A percentile compares a stretch with the other conserved stretches of the same genome.
These are phyloP conservation scores for Phellinidium pouzarii DNA, from an alignment of 1,284 basidiomycete species.

Conservation along the genomic window DNA sequence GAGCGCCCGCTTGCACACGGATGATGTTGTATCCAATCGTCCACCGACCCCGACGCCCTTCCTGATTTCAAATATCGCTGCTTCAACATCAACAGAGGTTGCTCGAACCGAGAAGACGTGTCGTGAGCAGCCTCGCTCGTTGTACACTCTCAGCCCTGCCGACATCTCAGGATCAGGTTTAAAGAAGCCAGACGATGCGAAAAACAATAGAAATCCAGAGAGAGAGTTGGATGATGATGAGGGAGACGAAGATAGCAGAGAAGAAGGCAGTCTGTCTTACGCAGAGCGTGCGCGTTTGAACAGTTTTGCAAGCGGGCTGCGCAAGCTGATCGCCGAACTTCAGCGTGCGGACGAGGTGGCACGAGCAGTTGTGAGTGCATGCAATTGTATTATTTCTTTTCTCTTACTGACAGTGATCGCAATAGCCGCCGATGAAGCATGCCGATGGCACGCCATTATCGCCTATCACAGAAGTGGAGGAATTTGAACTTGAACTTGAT, in stretches of 20 bases:
- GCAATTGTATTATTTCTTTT: background rate
- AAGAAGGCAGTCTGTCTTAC: background rate
- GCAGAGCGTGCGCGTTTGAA: slow-evolving; percentile 2
- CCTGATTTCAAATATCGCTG: background rate
- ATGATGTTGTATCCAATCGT: background rate
- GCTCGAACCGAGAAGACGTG: background rate
- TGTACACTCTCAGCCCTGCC: background rate
- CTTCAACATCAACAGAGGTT: background rate
- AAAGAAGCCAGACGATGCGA: background rate
- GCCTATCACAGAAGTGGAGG: slow-evolving; percentile 2
- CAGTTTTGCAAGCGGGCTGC: slow-evolving; percentile 1
- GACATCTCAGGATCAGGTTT: background rate
- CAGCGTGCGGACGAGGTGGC: background rate
- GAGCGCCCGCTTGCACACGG: background rate
- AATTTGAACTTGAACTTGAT: background rate
- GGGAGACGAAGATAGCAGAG: background rate
- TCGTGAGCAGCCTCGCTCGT: background rate
- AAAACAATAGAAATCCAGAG: background rate
- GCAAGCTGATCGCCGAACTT: slow-evolving; percentile 6
- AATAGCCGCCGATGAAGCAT: slow-evolving; percentile 2
- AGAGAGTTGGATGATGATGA: background rate
- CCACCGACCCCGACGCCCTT: slow-evolving; percentile 6
- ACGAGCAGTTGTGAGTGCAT: background rate
- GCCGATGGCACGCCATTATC: slow-evolving; percentile 5
- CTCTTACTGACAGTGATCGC: background rate